phyloP scores from a whole-genome alignment of 495 filamentous ascomycete species.

The Amniculicola lignicola region DNA sequence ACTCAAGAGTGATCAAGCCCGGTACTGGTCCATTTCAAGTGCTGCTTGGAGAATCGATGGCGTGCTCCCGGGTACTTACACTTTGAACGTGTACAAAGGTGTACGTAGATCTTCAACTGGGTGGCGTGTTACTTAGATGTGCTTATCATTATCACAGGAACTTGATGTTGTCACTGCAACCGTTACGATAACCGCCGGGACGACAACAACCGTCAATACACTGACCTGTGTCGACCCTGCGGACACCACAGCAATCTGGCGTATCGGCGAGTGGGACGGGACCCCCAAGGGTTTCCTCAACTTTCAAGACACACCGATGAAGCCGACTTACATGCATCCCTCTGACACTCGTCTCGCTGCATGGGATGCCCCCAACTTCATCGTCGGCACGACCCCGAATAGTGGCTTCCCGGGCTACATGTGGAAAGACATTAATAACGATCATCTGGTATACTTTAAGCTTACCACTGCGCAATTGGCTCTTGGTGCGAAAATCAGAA shows the following conservation, averaged over 20 bases:
- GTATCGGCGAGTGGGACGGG: conserved; percentile 7
- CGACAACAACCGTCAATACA: not conserved
- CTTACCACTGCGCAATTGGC: conserved; percentile 4
- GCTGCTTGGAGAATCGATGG: not conserved
- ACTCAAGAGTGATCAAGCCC: conserved; percentile 3
- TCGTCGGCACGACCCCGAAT: not conserved
- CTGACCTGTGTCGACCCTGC: conserved; percentile 1
- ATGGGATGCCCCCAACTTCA: conserved; percentile 1
- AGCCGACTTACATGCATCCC: conserved; percentile 8
- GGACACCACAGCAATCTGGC: conserved; percentile 4
- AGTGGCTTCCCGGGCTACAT: conserved; percentile 5
- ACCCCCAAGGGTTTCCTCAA: conserved; percentile 10
- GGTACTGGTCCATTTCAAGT: conserved; percentile 1
- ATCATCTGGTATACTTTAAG: conserved; percentile 4
- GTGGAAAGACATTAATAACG: conserved; percentile 10
- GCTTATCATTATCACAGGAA: not conserved
- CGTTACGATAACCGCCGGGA: conserved; percentile 2
- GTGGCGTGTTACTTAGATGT: too few species aligned
- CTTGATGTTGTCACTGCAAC: conserved; percentile 3
- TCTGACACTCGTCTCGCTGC: conserved; percentile 1
- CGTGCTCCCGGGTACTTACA: not conserved
- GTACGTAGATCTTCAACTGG: too few species aligned
- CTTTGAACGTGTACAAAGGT: not conserved
- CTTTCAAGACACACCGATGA: conserved; percentile 1
- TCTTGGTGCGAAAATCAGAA: not conserved